Evolutionary conservation across 345 rosid species (phyloP), one percentile per base, ranked within the genome.

Genomic region (Heritiera fomes): DNA sequence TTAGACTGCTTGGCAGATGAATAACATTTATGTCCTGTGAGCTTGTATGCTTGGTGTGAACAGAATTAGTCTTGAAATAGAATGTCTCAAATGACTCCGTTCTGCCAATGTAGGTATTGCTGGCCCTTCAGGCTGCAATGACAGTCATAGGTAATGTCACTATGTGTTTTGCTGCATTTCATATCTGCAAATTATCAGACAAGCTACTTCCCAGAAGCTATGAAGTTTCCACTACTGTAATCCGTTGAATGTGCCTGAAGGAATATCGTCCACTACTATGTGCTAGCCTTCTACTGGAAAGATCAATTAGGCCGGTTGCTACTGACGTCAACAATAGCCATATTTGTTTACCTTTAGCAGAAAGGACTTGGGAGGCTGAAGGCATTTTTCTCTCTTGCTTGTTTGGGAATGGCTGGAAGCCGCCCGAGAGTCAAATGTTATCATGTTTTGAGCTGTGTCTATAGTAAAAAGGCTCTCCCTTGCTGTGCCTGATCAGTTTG

Each of bases 101-200:
- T 56, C 8, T 62, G 55, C 12, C 34, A 63, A 23, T 71, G 70
- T 76, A 91, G 94, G 94, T 92, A 46, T 76, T 91, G 86, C 94
- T 94, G 56, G 97, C 92, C 77, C 87, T 92, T 82, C 98, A 92
- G 82, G 97, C 88, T 50, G 96, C 93, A 7, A 67, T 95, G 70
- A 95, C 98, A 7, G 93, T 89, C n/a, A 75, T 92, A 14, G 98
- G 99, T 63, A 93, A 93, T 75, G 86, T 87, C 30, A 93, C 98
- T 34, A 34, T 34, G 38, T 30, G 96, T 74, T 78, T 91, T 58
- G 99, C 95, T 55, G 98, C 99, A 77, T 93, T 61, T 85, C 91
- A 94, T 52, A 91, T 93, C 77, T 87, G 82, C 89, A 90, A 86
- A 83, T 83, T 85, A 20, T 62, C 85, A 34, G 86, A 79, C 38